Percentiles rank a stretch among this genome's conserved stretches.
phyloP scores from a whole-genome alignment of 306 rosid genomes.

The Lathyrus oleraceus region DNA sequence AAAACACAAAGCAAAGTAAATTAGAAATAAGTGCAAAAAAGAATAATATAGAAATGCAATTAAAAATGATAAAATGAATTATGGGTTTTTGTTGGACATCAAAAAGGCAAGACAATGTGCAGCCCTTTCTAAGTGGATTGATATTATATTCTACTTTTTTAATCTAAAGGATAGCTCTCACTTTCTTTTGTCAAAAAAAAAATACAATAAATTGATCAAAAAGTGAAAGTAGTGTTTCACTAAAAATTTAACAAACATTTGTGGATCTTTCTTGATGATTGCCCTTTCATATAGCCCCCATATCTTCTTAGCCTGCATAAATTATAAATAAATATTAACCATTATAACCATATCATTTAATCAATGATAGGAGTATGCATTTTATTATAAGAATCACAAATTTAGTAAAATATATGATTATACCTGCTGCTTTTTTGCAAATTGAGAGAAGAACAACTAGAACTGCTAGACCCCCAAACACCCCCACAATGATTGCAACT shows the following conservation, averaged over 20 bases:
- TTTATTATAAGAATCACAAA: neutral
- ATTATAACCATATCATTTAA: slow-evolving; percentile 26
- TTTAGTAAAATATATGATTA: slow-evolving; percentile 23
- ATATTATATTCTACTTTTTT: slow-evolving; percentile 49
- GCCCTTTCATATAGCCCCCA: slow-evolving; percentile 20
- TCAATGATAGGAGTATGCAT: neutral
- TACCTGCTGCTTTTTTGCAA: slow-evolving; percentile 73
- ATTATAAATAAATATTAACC: slow-evolving; percentile 3
- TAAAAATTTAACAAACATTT: slow-evolving; percentile 40
- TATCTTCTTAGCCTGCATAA: slow-evolving; percentile 48
- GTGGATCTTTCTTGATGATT: slow-evolving; percentile 41
- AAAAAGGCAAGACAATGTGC: slow-evolving; percentile 46
- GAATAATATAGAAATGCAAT: neutral
- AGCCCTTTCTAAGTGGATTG: slow-evolving; percentile 47
- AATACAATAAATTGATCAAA: slow-evolving; percentile 41
- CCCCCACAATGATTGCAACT: slow-evolving; percentile 81
- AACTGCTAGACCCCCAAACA: slow-evolving; percentile 65
- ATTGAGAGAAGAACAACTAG: slow-evolving; percentile 82
- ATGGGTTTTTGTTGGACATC: slow-evolving; percentile 45
- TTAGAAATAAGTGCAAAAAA: neutral
- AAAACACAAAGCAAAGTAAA: neutral
- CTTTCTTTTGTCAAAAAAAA: slow-evolving; percentile 41
- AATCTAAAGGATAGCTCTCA: slow-evolving; percentile 37
- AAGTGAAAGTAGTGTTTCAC: slow-evolving; percentile 38
- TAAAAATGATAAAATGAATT: slow-evolving; percentile 24